These are phyloP conservation scores for Myxozyma melibiosi DNA, from an alignment of 805 yeast genomes.

Conservation along the genomic window DNA sequence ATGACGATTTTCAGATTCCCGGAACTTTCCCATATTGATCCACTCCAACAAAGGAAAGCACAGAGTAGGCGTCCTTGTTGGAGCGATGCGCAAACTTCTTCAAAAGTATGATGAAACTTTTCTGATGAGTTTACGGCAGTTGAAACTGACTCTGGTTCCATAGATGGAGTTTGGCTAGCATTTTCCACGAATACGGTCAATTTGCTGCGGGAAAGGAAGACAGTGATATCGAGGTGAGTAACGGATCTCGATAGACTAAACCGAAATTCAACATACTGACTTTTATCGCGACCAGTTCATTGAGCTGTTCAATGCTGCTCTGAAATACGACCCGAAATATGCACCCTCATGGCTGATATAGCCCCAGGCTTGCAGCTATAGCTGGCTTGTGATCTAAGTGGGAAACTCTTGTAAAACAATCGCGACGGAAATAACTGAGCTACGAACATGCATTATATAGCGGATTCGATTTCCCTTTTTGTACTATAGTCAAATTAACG, in stretches of 20 bases:
- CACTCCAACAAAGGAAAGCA: conserved; percentile 99
- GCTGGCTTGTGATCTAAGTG: too few relatives aligned
- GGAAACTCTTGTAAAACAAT: too few relatives aligned
- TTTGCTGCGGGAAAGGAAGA: conserved; percentile 94
- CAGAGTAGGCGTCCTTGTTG: conserved; percentile 91
- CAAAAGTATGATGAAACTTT: conserved; percentile 47
- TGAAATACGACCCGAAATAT: conserved; percentile 51
- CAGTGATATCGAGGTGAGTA: conserved; percentile 68
- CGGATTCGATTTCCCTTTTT: too few relatives aligned
- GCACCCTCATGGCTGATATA: conserved; percentile 65
- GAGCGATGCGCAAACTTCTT: conserved; percentile 76
- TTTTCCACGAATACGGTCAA: conserved; percentile 89
- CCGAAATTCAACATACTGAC: background rate
- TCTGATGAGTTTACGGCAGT: background rate
- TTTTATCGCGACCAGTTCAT: conserved; percentile 66
- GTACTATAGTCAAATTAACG: background rate
- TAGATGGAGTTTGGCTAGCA: conserved; percentile 84
- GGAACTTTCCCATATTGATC: conserved; percentile 82
- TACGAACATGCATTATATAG: too few relatives aligned
- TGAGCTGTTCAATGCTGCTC: conserved; percentile 70
- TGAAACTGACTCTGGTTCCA: background rate
- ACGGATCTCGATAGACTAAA: background rate
- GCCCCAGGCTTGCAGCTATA: background rate
- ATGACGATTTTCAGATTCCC: conserved; percentile 39
- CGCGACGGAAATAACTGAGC: too few relatives aligned